Base-by-base conservation (phyloP, 2,329 filamentous ascomycete species). In the Sporothrix euskadiensis region DNA sequence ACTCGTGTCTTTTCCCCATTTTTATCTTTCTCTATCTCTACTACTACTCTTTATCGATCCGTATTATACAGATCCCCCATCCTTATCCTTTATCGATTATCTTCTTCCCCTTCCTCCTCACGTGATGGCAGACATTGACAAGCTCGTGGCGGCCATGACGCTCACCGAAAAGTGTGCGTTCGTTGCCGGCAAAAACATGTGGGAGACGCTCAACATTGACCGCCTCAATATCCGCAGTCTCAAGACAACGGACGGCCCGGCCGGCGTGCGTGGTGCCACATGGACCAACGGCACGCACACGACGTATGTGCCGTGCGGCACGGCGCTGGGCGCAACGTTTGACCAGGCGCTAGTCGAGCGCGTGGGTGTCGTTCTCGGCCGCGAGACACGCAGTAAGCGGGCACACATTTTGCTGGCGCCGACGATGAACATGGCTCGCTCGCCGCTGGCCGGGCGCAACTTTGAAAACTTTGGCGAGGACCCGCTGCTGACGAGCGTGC, bases 261-360 rank as follows among this genome's bases (percentile, higher is more conserved):
- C 92, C 79, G 90, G 90, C 49, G 89, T 90, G 65, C 88, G 90
- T 35, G 90, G 90, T 16, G 89, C 88, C 1, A 87, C 89, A 19
- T 92, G 91, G 79, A 91, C 91, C 71, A 89, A 90, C 61, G 90
- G 90, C 35, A 89, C 87, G 71, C 79, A 92, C 84, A 92, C 92
- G 57, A 92, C 92, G n/a, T 87, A 93, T 65, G 92, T 95, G 76
- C 92, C 92, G 8, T 94, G 92, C 77, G 92, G 92, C 73, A 89
- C 93, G 73, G 92, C 91, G 0, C 86, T 95, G 63, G 92, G 91
- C 10, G 91, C 92, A 1, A 73, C 74, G 2, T 73, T 73, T 56
- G 70, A 75, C 65, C 19, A 19, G 9, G 57, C 19, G 1, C 72
- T 75, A n/a, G 65, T 73, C 8, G n/a, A 70, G 56, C 65, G 57